Percentiles rank a stretch among this genome's conserved stretches.
Evolutionary conservation across 148 eudicot genomes (phyloP).

Genomic region (Rhododendron ovatum): DNA sequence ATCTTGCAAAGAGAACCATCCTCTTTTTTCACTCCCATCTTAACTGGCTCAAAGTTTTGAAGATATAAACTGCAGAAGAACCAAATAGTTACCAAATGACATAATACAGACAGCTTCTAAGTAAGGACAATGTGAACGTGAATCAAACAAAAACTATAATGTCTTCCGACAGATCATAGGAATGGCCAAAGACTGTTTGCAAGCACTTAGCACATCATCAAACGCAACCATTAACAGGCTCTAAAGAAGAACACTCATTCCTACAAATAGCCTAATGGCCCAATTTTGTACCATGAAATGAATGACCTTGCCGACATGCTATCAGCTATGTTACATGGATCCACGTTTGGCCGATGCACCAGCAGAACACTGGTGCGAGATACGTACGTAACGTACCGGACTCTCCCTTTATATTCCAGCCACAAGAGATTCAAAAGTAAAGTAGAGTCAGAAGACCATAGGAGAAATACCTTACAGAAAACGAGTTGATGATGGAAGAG

Average conservation of each 20-base stretch:
- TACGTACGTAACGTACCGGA: no score
- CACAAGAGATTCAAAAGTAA: neutral
- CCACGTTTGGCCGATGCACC: neutral
- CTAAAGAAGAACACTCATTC: neutral
- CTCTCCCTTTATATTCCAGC: neutral
- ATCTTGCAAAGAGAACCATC: neutral
- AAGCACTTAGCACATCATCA: neutral
- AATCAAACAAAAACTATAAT: neutral
- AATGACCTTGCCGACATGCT: no score
- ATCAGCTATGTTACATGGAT: no score
- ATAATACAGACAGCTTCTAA: neutral
- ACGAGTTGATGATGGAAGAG: no score
- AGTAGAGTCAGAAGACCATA: no score
- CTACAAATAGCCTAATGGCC: neutral
- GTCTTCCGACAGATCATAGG: neutral
- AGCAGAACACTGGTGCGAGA: neutral
- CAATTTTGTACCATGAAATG: neutral
- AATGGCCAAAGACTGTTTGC: neutral
- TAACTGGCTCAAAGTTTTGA: neutral
- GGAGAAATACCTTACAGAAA: neutral
- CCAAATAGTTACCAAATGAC: neutral
- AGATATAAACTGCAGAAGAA: neutral
- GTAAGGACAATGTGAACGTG: neutral
- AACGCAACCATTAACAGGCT: neutral
- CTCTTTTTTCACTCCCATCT: slow-evolving; percentile 8